Evolutionary conservation across 176 grass and related monocot species (phyloP), one percentile per base, ranked within the genome.

Genomic region (Juncus effusus): DNA sequence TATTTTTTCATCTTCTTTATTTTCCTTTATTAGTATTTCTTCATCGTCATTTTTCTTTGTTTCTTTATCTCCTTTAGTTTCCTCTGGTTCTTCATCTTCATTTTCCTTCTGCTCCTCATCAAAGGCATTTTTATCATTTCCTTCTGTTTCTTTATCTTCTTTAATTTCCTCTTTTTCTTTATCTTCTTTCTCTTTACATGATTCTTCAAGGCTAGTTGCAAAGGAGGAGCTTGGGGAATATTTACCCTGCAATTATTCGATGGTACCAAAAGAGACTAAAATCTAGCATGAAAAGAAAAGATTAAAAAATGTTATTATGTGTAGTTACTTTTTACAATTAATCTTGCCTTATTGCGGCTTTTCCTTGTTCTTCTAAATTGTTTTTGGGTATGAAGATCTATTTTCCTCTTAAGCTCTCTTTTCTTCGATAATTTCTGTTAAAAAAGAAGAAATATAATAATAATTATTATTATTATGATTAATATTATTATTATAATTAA

Each of bases 371-470:
- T 28, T 28, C 19, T 28, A 28, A 28, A 28, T 28, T 28, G 19
- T 28, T 28, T 28, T 28, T 28, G 19, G 19, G 19, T 28, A 28
- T 28, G 19, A 28, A 28, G 19, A 28, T 28, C 19, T 28, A 28
- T 28, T 28, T 28, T 28, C 19, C 19, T 76, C 65, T 71, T 64
- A 41, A 60, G 70, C 51, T 76, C 70, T 76, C 38, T 76, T 63
- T 67, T 70, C 50, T 56, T 76, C 49, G 42, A 28, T 28, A 28
- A 28, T 28, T 28, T 28, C 19, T 28, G 19, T 28, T 28, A 28
- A 28, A 39, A 68, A 69, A 8, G 8, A 42, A 61, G 28, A 73
- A 38, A 28, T 42, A 77, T 54, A 56, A 10, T 7, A 2, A 62
- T 39, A 28, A 62, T 28, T 38, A 51, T 9, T 40, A 28, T 19